Base-by-base conservation (phyloP, 306 rosid species). In the Dalbergia cultrata region DNA sequence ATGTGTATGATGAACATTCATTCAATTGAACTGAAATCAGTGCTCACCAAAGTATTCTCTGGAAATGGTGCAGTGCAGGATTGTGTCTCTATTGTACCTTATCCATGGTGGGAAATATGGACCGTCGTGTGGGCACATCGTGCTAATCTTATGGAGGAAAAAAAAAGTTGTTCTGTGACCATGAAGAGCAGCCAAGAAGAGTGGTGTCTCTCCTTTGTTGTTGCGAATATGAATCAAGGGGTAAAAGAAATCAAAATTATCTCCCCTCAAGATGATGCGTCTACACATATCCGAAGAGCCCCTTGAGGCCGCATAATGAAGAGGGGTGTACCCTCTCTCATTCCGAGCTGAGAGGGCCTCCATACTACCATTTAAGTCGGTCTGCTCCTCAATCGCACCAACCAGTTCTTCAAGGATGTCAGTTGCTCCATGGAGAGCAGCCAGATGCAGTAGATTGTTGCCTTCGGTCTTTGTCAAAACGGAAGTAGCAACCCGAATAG, bases 401-500 rank as follows among this genome's bases (percentile, higher is more conserved):
- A 37, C 41, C 41, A 37, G 5, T 4, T 34, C 31, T 35, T 2
- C 67, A n/a, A 85, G 69, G 0, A 52, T 26, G 0, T 39, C 34
- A 7, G 37, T 58, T 44, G 81, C 62, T 9, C 66, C 67, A 26
- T 85, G 82, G 5, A 76, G 47, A 13, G 70, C 82, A 3, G 87
- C 89, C 45, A 88, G 26, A 16, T 88, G 91, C 53, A 87, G 18
- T 39, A 71, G 89, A 34, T 88, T 82, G 77, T 80, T 26, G 1
- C 31, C 80, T 1, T 58, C 80, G 7, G 41, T 5, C 41, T 37
- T 37, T 37, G 41, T 37, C 41, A 7, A 2, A 26, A 26, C 31
- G 31, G 31, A 26, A 26, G 31, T 26, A 26, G 31, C 31, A 26
- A 26, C 3, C 1, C 31, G 31, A 26, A 26, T 26, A 26, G 0